Evolutionary conservation across 164 flowering plant species (phyloP).

Genomic region (Vitis riparia): DNA sequence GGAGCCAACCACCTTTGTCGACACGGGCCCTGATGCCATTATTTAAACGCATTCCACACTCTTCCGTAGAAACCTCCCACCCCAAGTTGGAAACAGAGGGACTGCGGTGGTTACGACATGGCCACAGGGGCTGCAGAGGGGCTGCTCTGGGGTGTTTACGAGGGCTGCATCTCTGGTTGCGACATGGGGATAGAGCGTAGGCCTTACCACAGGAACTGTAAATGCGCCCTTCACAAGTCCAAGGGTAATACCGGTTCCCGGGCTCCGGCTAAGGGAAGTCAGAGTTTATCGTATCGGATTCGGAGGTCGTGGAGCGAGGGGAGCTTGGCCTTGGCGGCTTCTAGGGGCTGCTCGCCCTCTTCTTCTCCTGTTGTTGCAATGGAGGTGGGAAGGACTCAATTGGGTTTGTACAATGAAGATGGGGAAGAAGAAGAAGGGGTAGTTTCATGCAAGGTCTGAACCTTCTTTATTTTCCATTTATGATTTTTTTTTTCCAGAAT

Average conservation of each 20-base stretch:
- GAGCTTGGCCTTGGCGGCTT: constrained; percentile 13
- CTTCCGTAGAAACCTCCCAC: too few species aligned
- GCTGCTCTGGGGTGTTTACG: constrained; percentile 23
- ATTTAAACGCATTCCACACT: too few species aligned
- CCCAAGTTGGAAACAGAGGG: too few species aligned
- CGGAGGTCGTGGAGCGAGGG: constrained; percentile 36
- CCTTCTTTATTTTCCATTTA: too few species aligned
- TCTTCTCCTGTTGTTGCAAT: constrained; percentile 11
- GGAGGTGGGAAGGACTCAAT: background rate
- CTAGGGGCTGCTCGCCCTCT: constrained; percentile 14
- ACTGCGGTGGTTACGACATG: constrained; percentile 8
- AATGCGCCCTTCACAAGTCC: constrained; percentile 35
- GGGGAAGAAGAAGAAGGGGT: background rate
- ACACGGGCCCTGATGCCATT: too few species aligned
- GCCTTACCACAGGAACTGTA: constrained; percentile 40
- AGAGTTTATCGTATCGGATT: constrained; percentile 28
- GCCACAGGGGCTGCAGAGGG: constrained; percentile 35
- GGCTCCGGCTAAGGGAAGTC: background rate
- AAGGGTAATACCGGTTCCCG: constrained; percentile 10
- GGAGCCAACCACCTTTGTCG: background rate
- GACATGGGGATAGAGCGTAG: constrained; percentile 30
- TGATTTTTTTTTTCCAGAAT: too few species aligned
- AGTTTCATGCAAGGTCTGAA: background rate
- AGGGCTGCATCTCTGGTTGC: constrained; percentile 31
- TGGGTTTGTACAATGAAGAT: background rate